Base-by-base conservation (phyloP, 2,329 filamentous ascomycete genomes). In the Dothideomycetes sp. region DNA sequence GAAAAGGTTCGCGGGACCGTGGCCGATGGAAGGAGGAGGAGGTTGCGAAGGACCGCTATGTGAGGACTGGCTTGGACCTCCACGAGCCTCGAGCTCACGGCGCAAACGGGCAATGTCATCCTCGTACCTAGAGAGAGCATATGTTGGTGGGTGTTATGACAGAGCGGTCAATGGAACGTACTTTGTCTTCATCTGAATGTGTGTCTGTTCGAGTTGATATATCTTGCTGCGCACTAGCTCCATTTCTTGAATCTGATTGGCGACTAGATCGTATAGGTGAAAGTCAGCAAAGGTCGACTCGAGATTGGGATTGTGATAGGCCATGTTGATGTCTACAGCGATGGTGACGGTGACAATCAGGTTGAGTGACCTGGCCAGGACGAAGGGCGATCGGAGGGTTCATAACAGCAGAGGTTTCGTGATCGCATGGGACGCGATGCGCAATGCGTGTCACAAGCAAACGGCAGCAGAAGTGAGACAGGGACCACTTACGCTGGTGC, bases 181-280 rank as follows among this genome's bases (percentile, higher is more conserved):
- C 89, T 95, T 94, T 63, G 80, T 74, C 70, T 96, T 96, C 57
- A 95, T 78, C 39, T 76, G 78, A 54, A 89, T 74, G 57, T 96
- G 91, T 34, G 81, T 78, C 60, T 93, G 87, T 63, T 98, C 91
- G 62, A 98, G 78, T 53, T 84, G 78, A 57, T 86, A 95, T 45
- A 98, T 85, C 64, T 94, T 95, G 59, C 88, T 82, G 48, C 88
- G 76, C 35, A 98, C 86, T 56, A 94, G 76, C 60, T 94, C 85
- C 74, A 96, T 91, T 66, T 98, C 91, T 56, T 89, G 82, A 49
- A 95, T 82, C 62, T 98, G 91, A 35, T 80, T 77, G 44, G 84
- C 80, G 58, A 96, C 91, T 95, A 62, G 51, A 53, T 43, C 28
- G 29, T 38, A 46, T 19, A 45, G 30, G 19, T 20, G 22, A 22